Conservation (phyloP, 164 flowering plant species). For the Vitis vinifera region DNA sequence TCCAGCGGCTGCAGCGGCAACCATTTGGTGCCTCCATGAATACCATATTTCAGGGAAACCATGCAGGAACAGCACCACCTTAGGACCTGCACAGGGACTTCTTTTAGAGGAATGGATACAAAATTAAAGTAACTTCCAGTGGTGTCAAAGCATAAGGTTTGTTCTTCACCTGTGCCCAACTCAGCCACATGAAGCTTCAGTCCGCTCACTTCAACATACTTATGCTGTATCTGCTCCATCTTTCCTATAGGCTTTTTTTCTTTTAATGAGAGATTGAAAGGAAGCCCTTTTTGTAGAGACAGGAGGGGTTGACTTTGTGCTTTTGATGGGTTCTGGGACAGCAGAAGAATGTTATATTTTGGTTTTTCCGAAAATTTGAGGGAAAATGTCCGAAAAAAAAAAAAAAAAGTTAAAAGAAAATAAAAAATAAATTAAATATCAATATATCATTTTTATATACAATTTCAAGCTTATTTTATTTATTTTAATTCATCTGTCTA, state of each 20-base stretch:
- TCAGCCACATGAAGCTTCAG: slow-evolving; percentile 55
- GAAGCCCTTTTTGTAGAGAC: background rate
- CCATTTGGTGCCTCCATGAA: slow-evolving; percentile 72
- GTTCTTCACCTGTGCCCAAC: slow-evolving; percentile 22
- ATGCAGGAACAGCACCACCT: slow-evolving; percentile 46
- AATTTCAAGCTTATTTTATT: too few species aligned
- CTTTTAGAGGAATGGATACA: background rate
- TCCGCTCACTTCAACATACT: slow-evolving; percentile 34
- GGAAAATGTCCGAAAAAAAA: too few species aligned
- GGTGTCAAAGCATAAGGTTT: background rate
- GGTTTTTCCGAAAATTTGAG: too few species aligned
- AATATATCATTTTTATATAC: too few species aligned
- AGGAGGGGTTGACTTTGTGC: too few species aligned
- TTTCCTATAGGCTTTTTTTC: background rate
- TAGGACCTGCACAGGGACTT: slow-evolving; percentile 18
- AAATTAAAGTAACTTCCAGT: background rate
- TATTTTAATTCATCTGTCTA: too few species aligned
- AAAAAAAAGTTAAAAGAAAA: too few species aligned
- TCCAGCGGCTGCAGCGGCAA: slow-evolving; percentile 50
- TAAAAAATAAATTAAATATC: too few species aligned
- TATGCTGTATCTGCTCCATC: slow-evolving; percentile 48
- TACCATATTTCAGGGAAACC: slow-evolving; percentile 55
- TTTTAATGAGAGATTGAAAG: slow-evolving; percentile 2
- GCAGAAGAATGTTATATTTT: too few species aligned
- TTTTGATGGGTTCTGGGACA: too few species aligned